These are phyloP conservation scores for Lecanoromycetidae sp. DNA, from an alignment of 2,329 filamentous ascomycete species.

Conservation along the genomic window DNA sequence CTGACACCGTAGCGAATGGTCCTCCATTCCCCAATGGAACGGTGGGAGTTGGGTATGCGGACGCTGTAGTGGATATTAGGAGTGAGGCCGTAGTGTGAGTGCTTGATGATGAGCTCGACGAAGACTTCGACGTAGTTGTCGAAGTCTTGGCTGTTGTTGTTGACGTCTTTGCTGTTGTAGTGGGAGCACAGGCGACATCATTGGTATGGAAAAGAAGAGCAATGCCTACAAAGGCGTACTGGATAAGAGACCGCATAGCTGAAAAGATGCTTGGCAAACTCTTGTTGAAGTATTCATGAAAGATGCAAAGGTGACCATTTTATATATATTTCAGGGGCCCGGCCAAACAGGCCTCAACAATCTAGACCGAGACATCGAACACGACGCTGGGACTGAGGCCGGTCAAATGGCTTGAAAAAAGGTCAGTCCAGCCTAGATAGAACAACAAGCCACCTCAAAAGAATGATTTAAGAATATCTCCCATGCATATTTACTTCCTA, in stretches of 20 bases:
- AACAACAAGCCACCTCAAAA: no score
- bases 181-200: not conserved
- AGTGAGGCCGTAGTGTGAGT: no score
- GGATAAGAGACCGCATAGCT: slow-evolving; percentile 1
- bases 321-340: no score
- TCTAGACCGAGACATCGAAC: no score
- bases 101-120: not conserved
- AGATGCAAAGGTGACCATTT: no score
- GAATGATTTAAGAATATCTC: no score
- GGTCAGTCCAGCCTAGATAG: no score
- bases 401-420: no score
- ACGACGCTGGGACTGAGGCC: no score
- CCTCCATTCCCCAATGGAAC: slow-evolving; percentile 4
- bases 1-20: slow-evolving; percentile 4
- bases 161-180: not conserved
- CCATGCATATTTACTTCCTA: no score
- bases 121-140: not conserved
- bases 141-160: not conserved
- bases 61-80: not conserved
- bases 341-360: no score
- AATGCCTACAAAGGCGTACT: not conserved
- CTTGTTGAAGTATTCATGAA: no score
- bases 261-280: not conserved
- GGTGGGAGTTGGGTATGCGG: slow-evolving; percentile 3
- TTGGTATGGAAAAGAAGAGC: not conserved